Conservation (phyloP, 257 asterid species). For the Anisodus acutangulus region DNA sequence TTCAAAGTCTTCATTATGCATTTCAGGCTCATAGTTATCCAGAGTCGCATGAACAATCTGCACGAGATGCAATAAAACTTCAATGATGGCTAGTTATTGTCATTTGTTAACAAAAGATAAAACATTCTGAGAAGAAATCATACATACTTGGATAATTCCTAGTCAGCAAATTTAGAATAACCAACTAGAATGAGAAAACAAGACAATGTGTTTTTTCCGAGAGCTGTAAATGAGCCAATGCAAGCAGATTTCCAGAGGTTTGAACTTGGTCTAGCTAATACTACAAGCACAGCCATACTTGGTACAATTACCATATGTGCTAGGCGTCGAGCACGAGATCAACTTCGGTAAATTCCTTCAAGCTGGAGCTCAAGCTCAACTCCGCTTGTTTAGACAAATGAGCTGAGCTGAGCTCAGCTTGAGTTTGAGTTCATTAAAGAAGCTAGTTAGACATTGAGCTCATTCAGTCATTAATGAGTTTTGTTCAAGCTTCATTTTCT, state of each 20-base stretch:
- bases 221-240: conserved; percentile 7
- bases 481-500: conserved; percentile 8
- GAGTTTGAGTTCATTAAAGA: neutral
- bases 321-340: neutral
- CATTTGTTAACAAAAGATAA: conserved; percentile 11
- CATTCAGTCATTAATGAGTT: neutral
- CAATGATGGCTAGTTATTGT: conserved; percentile 25
- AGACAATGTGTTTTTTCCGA: conserved; percentile 1
- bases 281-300: neutral
- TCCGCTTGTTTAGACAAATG: conserved; percentile 2
- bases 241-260: neutral
- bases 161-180: conserved; percentile 11
- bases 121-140: conserved; percentile 9
- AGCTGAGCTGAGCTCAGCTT: neutral
- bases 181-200: conserved; percentile 8
- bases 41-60: conserved; percentile 82
- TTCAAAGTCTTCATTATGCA: conserved; percentile 64
- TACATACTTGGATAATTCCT: neutral
- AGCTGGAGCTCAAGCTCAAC: neutral
- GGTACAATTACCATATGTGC: neutral
- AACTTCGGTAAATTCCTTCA: neutral
- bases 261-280: neutral
- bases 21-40: conserved; percentile 70
- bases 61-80: conserved; percentile 33
- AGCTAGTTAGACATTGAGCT: neutral